A percentile compares a stretch with the other conserved stretches of the same genome.
These are phyloP conservation scores for Liriodendron chinense DNA, from an alignment of 164 flowering plant genomes.

Conservation along the genomic window DNA sequence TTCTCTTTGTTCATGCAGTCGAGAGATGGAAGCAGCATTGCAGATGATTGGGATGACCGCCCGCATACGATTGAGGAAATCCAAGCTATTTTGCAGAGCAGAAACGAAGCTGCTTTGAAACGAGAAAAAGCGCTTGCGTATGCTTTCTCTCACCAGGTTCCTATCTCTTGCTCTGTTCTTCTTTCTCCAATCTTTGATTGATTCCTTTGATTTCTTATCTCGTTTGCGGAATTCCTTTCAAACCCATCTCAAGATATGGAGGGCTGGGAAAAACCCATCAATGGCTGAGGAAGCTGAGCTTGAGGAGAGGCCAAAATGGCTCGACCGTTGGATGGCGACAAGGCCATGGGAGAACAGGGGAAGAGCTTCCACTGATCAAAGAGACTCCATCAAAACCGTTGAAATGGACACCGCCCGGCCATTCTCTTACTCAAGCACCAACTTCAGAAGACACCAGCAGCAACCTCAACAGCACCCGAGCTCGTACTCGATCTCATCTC, in stretches of 20 bases:
- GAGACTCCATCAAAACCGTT: constrained; percentile 68
- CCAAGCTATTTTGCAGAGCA: constrained; percentile 64
- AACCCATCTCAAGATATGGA: constrained; percentile 44
- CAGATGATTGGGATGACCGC: constrained; percentile 44
- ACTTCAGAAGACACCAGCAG: constrained; percentile 28
- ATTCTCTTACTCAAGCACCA: constrained; percentile 47
- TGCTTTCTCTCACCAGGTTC: constrained; percentile 72
- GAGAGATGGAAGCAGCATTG: constrained; percentile 57
- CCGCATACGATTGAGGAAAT: constrained; percentile 73
- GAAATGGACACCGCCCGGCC: constrained; percentile 82
- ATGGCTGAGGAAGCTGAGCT: constrained; percentile 50
- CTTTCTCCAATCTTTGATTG: background rate
- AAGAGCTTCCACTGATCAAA: constrained; percentile 70
- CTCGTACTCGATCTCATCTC: constrained; percentile 38
- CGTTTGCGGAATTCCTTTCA: background rate
- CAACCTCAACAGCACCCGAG: constrained; percentile 1
- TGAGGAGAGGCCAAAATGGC: constrained; percentile 61
- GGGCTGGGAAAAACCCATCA: constrained; percentile 44
- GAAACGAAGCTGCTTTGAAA: constrained; percentile 53
- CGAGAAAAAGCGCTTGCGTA: constrained; percentile 17
- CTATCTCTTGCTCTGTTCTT: background rate
- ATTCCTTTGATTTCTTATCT: background rate
- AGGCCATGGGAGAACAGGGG: constrained; percentile 63
- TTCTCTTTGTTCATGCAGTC: constrained; percentile 32
- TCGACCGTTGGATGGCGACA: constrained; percentile 73